Base-by-base conservation (phyloP, 768 basidiomycete genomes). In the Leucocoprinus birnbaumii region DNA sequence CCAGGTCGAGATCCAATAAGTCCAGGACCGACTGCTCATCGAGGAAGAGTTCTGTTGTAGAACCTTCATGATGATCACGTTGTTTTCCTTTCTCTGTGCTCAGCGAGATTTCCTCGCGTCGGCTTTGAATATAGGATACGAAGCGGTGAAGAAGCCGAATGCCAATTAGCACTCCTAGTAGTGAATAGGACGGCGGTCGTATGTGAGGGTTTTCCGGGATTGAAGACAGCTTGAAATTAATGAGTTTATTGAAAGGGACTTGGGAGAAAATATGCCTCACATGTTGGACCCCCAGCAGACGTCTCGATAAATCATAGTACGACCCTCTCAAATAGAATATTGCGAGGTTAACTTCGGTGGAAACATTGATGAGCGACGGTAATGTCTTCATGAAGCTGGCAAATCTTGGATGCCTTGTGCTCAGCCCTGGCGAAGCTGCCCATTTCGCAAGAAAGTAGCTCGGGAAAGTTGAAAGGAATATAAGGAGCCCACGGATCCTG, bases 181-280 rank as follows among this genome's bases (percentile, higher is more conserved):
- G 67, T n/a, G 91, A 87, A 68, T 94, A 94, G 14, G 92, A 93
- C 5, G 92, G 92, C 7, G 89, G 86, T 47, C 85, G 79, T 9
- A 76, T 73, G 65, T 87, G 82, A 19, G 88, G 90, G 61, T 89
- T 79, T 59, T 84, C 79, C 1, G 85, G 86, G 48, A 79, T 78
- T 11, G 86, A 82, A 2, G 92, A 89, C n/a, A 92, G 66, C 91
- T 94, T 8, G 37, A 25, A 56, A 16, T 45, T 5, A 6, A 34
- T 58, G 21, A 41, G 27, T n/a, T 51, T 26, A 48, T 4, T 18
- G 14, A 48, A 50, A 43, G 25, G 35, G 34, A 35, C 24, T 40
- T 37, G 22, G 16, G 35, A 43, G 25, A 48, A 42, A 34, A 49
- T 27, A 26, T 24, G 42, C 59, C 71, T 37, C 60, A 92, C 91